Evolutionary conservation across 805 yeast genomes (phyloP), one percentile per base, ranked within the genome.

Genomic region (Zygoascus tannicola): DNA sequence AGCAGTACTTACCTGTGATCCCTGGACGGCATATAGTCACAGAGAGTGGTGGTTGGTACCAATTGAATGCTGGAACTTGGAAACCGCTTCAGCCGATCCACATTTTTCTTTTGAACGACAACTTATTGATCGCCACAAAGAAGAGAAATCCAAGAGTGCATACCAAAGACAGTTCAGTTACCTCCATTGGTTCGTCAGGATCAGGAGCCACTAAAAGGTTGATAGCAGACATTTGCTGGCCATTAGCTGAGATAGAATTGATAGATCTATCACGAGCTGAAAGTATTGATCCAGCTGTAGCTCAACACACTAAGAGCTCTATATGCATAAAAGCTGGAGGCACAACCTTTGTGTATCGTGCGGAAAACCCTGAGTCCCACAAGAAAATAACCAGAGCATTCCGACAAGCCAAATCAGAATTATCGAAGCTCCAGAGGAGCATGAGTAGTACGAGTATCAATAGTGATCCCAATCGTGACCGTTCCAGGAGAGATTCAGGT

Each of bases 31-130:
- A 86, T 60, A 75, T 87, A 2, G 64, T 85, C 16, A 74, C 78
- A 7, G 92, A 87, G 54, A 78, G 86, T 58, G 81, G 82, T 2
- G 73, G 87, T 40, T 88, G 96, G 96, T 76, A 74, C 46, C 95
- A 87, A 61, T 65, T 88, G 47, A 87, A 86, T 55, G 76, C 82
- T 2, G 87, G 92, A 0, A 85, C 94, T 10, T 78, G 85, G 75
- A 85, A 85, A 58, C 80, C 87, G 0, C 68, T 80, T 28, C 79
- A 82, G 51, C 80, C 85, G 2, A 78, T 81, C 3, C 94, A 83
- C 55, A 60, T 88, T 38, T 83, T 84, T 54, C 62, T 88, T 5
- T 67, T 88, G 52, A 87, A 82, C 56, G 97, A 88, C 60, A 70
- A 80, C 54, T 59, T 87, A 1, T 63, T 88, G 45, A 69, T 88